Evolutionary conservation across 2,329 filamentous ascomycete species (phyloP).

Genomic region (Colletotrichum higginsianum): DNA sequence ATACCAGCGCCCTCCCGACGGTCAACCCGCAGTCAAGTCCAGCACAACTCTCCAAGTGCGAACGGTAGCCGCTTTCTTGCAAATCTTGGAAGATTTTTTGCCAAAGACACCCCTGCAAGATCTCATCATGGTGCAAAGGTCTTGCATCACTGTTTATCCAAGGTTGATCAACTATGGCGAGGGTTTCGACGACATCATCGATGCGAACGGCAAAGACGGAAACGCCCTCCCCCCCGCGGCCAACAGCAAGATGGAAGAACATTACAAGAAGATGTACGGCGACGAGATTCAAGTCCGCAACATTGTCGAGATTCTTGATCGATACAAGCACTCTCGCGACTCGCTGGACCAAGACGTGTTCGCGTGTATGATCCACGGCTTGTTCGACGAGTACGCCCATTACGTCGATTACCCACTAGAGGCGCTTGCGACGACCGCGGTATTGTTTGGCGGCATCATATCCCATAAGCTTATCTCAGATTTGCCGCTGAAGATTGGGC

Average conservation of each 20-base stretch:
- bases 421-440: constrained; percentile 93
- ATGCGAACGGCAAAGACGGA: constrained; percentile 84
- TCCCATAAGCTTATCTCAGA: constrained; percentile 92
- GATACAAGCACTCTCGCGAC: constrained; percentile 90
- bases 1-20: constrained; percentile 79
- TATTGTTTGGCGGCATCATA: constrained; percentile 96
- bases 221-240: constrained; percentile 85
- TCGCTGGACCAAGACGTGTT: constrained; percentile 93
- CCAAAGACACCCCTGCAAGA: constrained; percentile 74
- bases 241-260: constrained; percentile 94
- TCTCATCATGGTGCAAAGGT: constrained; percentile 84
- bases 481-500: constrained; percentile 91
- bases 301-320: constrained; percentile 86
- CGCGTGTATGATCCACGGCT: constrained; percentile 97
- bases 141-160: constrained; percentile 93
- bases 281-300: constrained; percentile 88
- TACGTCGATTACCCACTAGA: constrained; percentile 97
- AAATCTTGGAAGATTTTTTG: constrained; percentile 81
- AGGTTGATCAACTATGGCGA: constrained; percentile 97
- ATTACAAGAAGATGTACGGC: constrained; percentile 98
- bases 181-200: constrained; percentile 91
- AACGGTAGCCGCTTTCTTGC: constrained; percentile 85
- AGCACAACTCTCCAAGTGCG: constrained; percentile 86
- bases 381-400: constrained; percentile 97
- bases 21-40: constrained; percentile 67